These are phyloP conservation scores for Neolentinus lepideus DNA, from an alignment of 1,284 basidiomycete genomes.

Conservation along the genomic window DNA sequence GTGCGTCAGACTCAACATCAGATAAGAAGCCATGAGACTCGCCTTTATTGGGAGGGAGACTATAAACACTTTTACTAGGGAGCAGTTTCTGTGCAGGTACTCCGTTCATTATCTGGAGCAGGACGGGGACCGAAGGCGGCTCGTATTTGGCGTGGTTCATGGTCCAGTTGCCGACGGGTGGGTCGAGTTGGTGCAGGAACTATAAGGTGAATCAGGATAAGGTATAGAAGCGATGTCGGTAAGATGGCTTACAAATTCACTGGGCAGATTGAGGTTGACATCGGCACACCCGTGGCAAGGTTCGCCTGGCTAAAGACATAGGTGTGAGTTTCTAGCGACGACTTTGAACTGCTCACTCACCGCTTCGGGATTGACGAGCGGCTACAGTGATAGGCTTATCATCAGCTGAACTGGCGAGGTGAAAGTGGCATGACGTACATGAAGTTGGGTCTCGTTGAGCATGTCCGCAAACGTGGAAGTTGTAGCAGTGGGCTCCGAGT, in stretches of 20 bases:
- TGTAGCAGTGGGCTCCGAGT: constrained; percentile 31
- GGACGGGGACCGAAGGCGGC: constrained; percentile 22
- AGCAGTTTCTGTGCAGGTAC: constrained; percentile 15
- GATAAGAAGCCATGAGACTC: no score
- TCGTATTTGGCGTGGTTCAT: constrained; percentile 21
- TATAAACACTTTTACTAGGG: constrained; percentile 22
- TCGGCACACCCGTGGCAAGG: no score
- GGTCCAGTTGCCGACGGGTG: constrained; percentile 14
- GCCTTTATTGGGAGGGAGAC: constrained; percentile 11
- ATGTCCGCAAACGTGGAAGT: constrained; percentile 10
- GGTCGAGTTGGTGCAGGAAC: background rate
- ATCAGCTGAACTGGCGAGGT: background rate
- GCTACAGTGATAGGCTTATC: background rate
- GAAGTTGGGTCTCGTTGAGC: constrained; percentile 20
- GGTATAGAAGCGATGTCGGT: background rate
- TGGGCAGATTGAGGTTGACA: no score
- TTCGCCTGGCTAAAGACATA: no score
- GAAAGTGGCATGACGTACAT: background rate
- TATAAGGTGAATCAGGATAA: background rate
- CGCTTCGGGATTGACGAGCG: background rate
- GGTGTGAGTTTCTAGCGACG: no score
- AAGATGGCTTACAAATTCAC: no score
- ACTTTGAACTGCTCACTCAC: background rate
- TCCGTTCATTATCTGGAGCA: constrained; percentile 31
- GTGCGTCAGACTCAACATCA: background rate